Percentiles rank a stretch among this genome's conserved stretches.
Evolutionary conservation across 2,329 filamentous ascomycete genomes (phyloP).

Genomic region (Biscogniauxia mediterranea): DNA sequence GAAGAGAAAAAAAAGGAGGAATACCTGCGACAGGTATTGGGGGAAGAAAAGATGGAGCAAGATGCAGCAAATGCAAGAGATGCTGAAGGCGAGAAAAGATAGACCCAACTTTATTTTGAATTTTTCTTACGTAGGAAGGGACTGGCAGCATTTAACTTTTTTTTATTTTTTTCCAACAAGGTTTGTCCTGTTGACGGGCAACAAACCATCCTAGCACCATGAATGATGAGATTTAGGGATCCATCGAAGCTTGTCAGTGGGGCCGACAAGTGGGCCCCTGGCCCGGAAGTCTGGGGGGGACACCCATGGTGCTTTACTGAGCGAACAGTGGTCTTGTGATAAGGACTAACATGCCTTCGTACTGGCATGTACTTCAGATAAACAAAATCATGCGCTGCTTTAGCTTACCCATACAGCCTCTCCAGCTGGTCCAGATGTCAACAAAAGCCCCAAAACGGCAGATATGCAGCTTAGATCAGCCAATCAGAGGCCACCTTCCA

Average conservation of each 20-base stretch:
- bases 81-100: slow-evolving; percentile 6
- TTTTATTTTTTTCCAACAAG: slow-evolving; percentile 16
- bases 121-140: slow-evolving; percentile 6
- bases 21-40: slow-evolving; percentile 2
- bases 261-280: slow-evolving; percentile 12
- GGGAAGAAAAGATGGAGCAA: slow-evolving; percentile 5
- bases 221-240: slow-evolving; percentile 21
- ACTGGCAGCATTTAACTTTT: slow-evolving; percentile 20
- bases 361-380: not conserved
- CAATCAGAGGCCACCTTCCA: slow-evolving; percentile 7
- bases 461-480: slow-evolving; percentile 11
- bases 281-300: slow-evolving; percentile 10
- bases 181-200: slow-evolving; percentile 10
- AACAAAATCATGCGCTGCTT: not conserved
- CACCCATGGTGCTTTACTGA: slow-evolving; percentile 13
- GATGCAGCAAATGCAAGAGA: slow-evolving; percentile 4
- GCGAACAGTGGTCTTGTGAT: not conserved
- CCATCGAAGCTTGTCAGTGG: slow-evolving; percentile 10
- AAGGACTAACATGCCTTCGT: not conserved
- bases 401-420: not conserved
- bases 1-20: slow-evolving; percentile 1
- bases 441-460: slow-evolving; percentile 9
- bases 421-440: not conserved
- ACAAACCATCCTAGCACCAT: slow-evolving; percentile 4
- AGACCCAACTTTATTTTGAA: slow-evolving; percentile 2